These are phyloP conservation scores for Cladophialophora chaetospira DNA, from an alignment of 2,329 filamentous ascomycete genomes.

Conservation along the genomic window DNA sequence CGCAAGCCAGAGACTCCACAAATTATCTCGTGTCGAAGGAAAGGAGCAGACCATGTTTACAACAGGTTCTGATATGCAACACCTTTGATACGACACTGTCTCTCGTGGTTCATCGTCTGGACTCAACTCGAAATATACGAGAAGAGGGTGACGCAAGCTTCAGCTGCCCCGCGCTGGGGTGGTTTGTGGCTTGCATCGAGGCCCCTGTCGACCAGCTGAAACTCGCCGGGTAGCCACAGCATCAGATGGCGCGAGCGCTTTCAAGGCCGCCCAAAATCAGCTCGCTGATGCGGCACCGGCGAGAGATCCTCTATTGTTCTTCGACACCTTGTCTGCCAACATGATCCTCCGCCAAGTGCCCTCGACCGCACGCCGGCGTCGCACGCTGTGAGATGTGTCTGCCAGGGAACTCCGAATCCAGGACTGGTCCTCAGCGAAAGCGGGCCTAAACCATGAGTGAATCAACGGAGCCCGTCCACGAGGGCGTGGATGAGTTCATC, in stretches of 20 bases:
- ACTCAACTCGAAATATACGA: too few relatives aligned
- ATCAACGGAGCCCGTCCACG: conserved; percentile 12
- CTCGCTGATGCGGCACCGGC: background rate
- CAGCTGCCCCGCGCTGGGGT: background rate
- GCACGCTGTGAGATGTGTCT: background rate
- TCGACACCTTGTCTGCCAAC: too few relatives aligned
- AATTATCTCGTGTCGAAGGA: too few relatives aligned
- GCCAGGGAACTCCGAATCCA: background rate
- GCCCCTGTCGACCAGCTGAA: background rate
- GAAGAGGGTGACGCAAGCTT: too few relatives aligned
- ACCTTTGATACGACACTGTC: too few relatives aligned
- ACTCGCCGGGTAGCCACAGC: background rate
- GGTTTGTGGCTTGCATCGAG: conserved; percentile 21
- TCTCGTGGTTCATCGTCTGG: too few relatives aligned
- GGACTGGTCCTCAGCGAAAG: background rate
- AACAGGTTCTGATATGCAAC: too few relatives aligned
- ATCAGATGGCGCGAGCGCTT: background rate
- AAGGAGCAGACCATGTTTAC: too few relatives aligned
- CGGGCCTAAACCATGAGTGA: conserved; percentile 12
- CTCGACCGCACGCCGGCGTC: background rate
- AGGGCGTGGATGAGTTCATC: conserved; percentile 16
- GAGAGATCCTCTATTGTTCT: too few relatives aligned
- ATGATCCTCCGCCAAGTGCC: too few relatives aligned
- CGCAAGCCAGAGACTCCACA: too few relatives aligned
- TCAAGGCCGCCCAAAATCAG: background rate